phyloP scores from a whole-genome alignment of 1,139 yeast genomes.

The Yamadazyma blattariae region DNA sequence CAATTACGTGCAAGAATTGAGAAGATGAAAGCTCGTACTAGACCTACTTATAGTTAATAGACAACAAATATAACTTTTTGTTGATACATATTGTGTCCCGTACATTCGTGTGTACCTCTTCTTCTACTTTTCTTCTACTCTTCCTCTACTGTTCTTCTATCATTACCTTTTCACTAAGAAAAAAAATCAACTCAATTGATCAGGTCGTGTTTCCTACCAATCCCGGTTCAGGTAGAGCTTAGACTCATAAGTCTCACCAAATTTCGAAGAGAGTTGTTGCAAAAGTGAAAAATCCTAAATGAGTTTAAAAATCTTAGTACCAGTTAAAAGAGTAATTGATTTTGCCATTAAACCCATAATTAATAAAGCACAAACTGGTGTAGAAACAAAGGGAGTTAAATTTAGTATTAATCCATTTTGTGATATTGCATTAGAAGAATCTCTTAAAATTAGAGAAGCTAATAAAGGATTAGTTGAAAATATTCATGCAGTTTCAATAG shows the following conservation, averaged over 20 bases:
- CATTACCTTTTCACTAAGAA: too few relatives aligned
- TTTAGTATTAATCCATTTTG: conserved; percentile 95
- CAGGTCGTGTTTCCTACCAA: neutral
- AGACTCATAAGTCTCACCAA: too few relatives aligned
- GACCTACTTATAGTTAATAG: neutral
- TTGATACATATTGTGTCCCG: neutral
- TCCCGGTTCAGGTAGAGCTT: neutral
- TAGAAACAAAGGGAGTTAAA: conserved; percentile 88
- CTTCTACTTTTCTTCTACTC: neutral
- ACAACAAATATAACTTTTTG: neutral
- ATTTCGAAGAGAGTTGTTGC: conserved; percentile 1
- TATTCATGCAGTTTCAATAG: conserved; percentile 91
- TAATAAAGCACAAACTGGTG: conserved; percentile 80
- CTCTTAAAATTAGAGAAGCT: conserved; percentile 70
- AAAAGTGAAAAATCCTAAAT: conserved; percentile 15
- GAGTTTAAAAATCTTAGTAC: conserved; percentile 77
- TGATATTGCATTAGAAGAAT: conserved; percentile 95
- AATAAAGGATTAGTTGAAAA: conserved; percentile 71
- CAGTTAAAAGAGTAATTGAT: conserved; percentile 93
- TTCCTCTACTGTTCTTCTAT: too few relatives aligned
- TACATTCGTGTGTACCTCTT: too few relatives aligned
- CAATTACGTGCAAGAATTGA: conserved; percentile 85
- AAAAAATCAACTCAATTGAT: too few relatives aligned
- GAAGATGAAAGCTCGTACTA: conserved; percentile 69
- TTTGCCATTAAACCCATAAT: conserved; percentile 91